Conservation (phyloP, 1,139 yeast species). For the Insectozyma bohioensis region DNA sequence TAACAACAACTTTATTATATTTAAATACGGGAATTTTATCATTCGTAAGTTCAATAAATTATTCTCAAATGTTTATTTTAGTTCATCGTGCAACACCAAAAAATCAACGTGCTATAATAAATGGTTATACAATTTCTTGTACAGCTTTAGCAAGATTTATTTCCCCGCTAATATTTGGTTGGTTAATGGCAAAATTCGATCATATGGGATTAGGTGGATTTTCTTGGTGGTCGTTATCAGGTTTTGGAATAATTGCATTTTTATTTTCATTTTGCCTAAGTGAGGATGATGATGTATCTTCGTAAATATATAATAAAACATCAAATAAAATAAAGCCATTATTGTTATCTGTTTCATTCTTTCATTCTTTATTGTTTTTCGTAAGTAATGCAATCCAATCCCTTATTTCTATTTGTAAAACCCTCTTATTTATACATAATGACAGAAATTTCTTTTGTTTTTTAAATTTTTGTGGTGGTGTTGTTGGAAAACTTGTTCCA, state of each 20-base stretch:
- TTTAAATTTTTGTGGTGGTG: no score
- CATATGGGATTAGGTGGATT: conserved; percentile 40
- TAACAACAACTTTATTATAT: conserved; percentile 25
- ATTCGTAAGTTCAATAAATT: conserved; percentile 42
- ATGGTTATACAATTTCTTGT: conserved; percentile 48
- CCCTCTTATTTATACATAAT: no score
- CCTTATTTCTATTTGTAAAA: no score
- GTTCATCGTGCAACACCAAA: conserved; percentile 51
- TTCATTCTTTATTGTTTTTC: no score
- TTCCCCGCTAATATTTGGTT: conserved; percentile 62
- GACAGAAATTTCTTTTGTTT: no score
- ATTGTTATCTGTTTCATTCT: no score
- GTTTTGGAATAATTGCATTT: conserved; percentile 7
- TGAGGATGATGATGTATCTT: conserved; percentile 8
- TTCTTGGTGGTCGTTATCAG: conserved; percentile 39
- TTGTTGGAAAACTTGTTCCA: no score
- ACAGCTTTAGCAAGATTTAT: conserved; percentile 56
- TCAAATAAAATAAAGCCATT: no score
- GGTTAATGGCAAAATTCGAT: conserved; percentile 50
- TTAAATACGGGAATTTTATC: conserved; percentile 16
- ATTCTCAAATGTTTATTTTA: conserved; percentile 44
- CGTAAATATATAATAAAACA: no score
- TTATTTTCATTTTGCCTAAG: conserved; percentile 6
- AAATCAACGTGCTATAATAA: conserved; percentile 50
- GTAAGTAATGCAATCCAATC: no score